Percentiles rank a stretch among this genome's conserved stretches.
These are phyloP conservation scores for Suzukiozyma palmioleophila DNA, from an alignment of 1,139 yeast genomes.

Conservation along the genomic window DNA sequence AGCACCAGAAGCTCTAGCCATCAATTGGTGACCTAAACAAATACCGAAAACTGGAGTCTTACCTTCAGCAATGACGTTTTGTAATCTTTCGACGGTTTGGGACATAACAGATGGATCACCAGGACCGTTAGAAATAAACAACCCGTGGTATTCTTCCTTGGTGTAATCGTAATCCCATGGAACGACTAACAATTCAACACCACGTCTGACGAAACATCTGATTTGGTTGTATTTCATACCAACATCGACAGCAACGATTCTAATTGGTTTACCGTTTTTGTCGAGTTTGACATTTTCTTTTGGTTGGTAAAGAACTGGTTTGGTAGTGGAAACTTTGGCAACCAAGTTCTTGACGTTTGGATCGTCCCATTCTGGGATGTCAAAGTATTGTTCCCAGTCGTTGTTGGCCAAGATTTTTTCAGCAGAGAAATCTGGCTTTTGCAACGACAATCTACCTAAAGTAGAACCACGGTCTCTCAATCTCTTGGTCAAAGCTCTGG, in stretches of 20 bases:
- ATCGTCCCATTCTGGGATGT: constrained; percentile 84
- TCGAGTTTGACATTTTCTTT: constrained; percentile 47
- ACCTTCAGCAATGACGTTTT: constrained; percentile 51
- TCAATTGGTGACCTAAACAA: constrained; percentile 96
- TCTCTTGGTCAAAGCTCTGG: constrained; percentile 89
- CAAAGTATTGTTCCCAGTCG: constrained; percentile 61
- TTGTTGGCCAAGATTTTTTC: constrained; percentile 16
- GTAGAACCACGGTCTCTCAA: constrained; percentile 92
- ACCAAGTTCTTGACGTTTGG: constrained; percentile 92
- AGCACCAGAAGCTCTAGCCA: constrained; percentile 96
- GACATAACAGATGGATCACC: constrained; percentile 95
- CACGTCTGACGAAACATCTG: constrained; percentile 93
- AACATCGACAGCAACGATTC: constrained; percentile 89
- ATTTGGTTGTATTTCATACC: constrained; percentile 98
- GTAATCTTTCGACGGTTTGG: constrained; percentile 56
- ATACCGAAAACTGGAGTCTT: constrained; percentile 92
- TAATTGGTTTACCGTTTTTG: constrained; percentile 70
- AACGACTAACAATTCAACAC: constrained; percentile 92
- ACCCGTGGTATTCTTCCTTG: constrained; percentile 80
- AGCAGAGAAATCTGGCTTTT: constrained; percentile 40
- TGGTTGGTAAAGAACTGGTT: constrained; percentile 68
- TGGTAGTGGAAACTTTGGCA: constrained; percentile 76
- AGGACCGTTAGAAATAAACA: constrained; percentile 97
- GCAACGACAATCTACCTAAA: constrained; percentile 76
- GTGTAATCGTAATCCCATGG: constrained; percentile 93